These are phyloP conservation scores for Metarhizium humberi DNA, from an alignment of 2,329 filamentous ascomycete genomes.

Conservation along the genomic window DNA sequence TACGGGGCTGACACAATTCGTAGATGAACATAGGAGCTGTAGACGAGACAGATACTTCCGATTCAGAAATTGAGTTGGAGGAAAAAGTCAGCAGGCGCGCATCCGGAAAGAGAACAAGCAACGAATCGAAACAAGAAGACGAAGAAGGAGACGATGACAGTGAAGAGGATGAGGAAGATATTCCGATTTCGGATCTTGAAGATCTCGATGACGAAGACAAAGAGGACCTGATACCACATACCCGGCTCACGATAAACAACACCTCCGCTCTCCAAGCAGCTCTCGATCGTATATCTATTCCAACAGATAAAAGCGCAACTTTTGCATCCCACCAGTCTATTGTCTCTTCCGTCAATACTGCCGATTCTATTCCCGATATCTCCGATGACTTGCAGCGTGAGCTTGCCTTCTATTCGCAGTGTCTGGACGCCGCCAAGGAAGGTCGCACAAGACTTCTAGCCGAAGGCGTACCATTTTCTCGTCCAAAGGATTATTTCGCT, in stretches of 20 bases:
- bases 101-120: slow-evolving; percentile 13
- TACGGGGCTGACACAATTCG: neutral
- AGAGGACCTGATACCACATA: slow-evolving; percentile 81
- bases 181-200: slow-evolving; percentile 80
- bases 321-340: slow-evolving; percentile 81
- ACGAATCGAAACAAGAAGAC: slow-evolving; percentile 11
- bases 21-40: slow-evolving; percentile 46
- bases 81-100: slow-evolving; percentile 42
- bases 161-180: slow-evolving; percentile 74
- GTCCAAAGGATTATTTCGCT: slow-evolving; percentile 92
- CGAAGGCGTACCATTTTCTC: slow-evolving; percentile 76
- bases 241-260: slow-evolving; percentile 96
- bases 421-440: slow-evolving; percentile 65
- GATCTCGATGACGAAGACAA: slow-evolving; percentile 69
- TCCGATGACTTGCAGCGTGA: slow-evolving; percentile 90
- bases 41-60: slow-evolving; percentile 52
- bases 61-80: slow-evolving; percentile 71
- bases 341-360: slow-evolving; percentile 55
- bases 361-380: slow-evolving; percentile 63
- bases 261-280: slow-evolving; percentile 73
- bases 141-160: slow-evolving; percentile 20
- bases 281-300: slow-evolving; percentile 66
- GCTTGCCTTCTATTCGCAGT: slow-evolving; percentile 86
- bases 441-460: slow-evolving; percentile 68
- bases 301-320: slow-evolving; percentile 55